A percentile compares a stretch with the other conserved stretches of the same genome.
These are phyloP conservation scores for Cylindrotheca closterium DNA, from an alignment of 108 stramenopile genomes.

Conservation along the genomic window DNA sequence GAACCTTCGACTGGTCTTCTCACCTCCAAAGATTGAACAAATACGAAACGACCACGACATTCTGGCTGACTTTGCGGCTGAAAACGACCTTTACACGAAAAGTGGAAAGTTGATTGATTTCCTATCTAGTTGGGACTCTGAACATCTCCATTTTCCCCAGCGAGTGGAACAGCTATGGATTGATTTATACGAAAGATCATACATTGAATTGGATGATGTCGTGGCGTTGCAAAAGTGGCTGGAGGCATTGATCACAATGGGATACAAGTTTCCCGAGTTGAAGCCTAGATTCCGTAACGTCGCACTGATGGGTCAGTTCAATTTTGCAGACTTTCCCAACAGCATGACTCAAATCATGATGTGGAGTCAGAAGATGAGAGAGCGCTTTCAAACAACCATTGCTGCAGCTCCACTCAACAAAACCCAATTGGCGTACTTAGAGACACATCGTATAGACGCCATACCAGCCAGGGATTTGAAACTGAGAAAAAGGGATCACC, in stretches of 20 bases:
- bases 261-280: constrained; percentile 43
- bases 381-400: too few relatives aligned
- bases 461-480: too few relatives aligned
- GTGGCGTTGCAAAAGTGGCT: constrained; percentile 41
- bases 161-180: constrained; percentile 40
- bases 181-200: constrained; percentile 48
- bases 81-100: constrained; percentile 48
- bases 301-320: too few relatives aligned
- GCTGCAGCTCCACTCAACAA: too few relatives aligned
- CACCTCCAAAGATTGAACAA: constrained; percentile 42
- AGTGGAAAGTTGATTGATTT: constrained; percentile 35
- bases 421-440: too few relatives aligned
- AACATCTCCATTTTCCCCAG: constrained; percentile 5
- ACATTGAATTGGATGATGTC: constrained; percentile 25
- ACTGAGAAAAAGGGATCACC: too few relatives aligned
- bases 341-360: too few relatives aligned
- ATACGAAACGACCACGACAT: constrained; percentile 46
- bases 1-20: constrained; percentile 27
- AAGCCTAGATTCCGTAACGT: too few relatives aligned
- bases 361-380: too few relatives aligned
- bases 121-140: constrained; percentile 24
- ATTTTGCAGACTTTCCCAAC: too few relatives aligned
- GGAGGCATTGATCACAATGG: constrained; percentile 21
- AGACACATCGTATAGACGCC: too few relatives aligned
- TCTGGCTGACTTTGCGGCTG: constrained; percentile 56